Conservation (phyloP, 306 rosid genomes). For the Pterocarpus santalinus region DNA sequence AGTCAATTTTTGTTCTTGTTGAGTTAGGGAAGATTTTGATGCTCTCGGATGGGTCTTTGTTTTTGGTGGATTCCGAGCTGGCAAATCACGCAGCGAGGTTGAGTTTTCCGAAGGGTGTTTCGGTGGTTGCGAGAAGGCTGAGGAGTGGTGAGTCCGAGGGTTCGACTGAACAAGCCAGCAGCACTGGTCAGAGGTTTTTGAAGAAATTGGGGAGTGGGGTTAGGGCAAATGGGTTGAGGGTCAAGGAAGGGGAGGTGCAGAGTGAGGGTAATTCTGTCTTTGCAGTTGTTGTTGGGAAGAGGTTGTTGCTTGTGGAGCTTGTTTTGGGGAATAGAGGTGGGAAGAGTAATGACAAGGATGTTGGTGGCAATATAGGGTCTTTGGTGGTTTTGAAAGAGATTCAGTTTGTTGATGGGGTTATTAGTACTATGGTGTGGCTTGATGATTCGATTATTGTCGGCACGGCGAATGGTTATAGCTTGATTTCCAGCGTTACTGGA, state of each 20-base stretch:
- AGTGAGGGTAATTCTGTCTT: conserved; percentile 64
- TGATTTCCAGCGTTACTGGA: conserved; percentile 84
- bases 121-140: conserved; percentile 65
- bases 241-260: conserved; percentile 62
- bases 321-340: conserved; percentile 58
- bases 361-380: conserved; percentile 49
- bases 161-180: conserved; percentile 47
- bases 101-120: conserved; percentile 68
- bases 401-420: conserved; percentile 81
- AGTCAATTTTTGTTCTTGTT: conserved; percentile 57
- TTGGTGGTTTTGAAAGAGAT: conserved; percentile 78
- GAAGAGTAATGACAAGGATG: no score
- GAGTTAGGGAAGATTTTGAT: conserved; percentile 67
- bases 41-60: conserved; percentile 79
- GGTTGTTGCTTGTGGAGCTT: conserved; percentile 75
- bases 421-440: conserved; percentile 83
- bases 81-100: conserved; percentile 63
- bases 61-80: conserved; percentile 66
- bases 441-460: conserved; percentile 87
- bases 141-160: conserved; percentile 64
- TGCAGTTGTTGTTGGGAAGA: conserved; percentile 70
- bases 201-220: conserved; percentile 77
- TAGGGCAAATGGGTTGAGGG: conserved; percentile 72
- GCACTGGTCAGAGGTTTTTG: conserved; percentile 67
- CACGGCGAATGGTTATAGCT: conserved; percentile 75